Evolutionary conservation across 2,329 filamentous ascomycete species (phyloP).

Genomic region (Didymellaceae sp.): DNA sequence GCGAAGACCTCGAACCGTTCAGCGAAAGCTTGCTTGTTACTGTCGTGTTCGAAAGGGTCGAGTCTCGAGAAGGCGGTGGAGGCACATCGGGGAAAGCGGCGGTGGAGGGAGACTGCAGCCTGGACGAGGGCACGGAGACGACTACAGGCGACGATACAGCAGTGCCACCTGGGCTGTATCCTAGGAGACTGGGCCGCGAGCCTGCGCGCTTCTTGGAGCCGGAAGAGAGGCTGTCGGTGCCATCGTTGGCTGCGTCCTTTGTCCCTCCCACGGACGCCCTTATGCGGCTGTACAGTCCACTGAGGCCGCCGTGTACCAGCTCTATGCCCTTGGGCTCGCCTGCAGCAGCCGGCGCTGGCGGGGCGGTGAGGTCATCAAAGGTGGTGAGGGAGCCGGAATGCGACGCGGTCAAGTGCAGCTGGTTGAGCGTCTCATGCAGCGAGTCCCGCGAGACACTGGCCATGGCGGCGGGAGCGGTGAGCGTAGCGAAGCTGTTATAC

Average conservation of each 20-base stretch:
- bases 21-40: slow-evolving; percentile 40
- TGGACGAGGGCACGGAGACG: slow-evolving; percentile 45
- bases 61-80: slow-evolving; percentile 44
- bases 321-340: slow-evolving; percentile 76
- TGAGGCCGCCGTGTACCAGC: slow-evolving; percentile 82
- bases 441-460: slow-evolving; percentile 31
- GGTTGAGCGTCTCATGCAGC: slow-evolving; percentile 64
- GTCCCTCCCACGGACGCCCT: slow-evolving; percentile 79
- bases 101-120: slow-evolving; percentile 48
- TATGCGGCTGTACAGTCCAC: slow-evolving; percentile 85
- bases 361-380: slow-evolving; percentile 88
- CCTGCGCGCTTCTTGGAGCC: slow-evolving; percentile 27
- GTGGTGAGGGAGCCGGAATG: slow-evolving; percentile 84
- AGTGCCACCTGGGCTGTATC: slow-evolving; percentile 36
- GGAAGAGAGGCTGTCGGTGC: slow-evolving; percentile 28
- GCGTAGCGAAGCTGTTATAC: neutral
- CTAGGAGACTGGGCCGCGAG: slow-evolving; percentile 18
- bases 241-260: slow-evolving; percentile 56
- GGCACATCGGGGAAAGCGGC: slow-evolving; percentile 44
- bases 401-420: slow-evolving; percentile 88
- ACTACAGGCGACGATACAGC: slow-evolving; percentile 46
- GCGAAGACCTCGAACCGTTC: slow-evolving; percentile 40
- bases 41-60: slow-evolving; percentile 38
- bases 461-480: slow-evolving; percentile 30
- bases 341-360: slow-evolving; percentile 64